Conservation (phyloP, 768 basidiomycete genomes). For the Pleurotus giganteus region DNA sequence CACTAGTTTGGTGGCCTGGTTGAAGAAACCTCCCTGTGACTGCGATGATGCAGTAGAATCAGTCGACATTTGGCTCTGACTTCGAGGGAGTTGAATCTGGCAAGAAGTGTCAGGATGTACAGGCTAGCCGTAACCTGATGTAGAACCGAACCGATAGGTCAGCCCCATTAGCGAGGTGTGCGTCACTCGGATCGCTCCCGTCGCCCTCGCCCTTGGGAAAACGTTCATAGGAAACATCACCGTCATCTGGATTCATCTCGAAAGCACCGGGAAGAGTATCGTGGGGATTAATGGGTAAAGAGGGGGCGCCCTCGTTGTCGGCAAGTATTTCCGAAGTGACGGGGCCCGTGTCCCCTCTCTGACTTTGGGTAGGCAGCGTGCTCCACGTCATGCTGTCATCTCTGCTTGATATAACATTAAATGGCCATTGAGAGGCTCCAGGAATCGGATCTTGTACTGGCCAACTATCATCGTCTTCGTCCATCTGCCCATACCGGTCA, state of each 20-base stretch:
- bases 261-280: constrained; percentile 26
- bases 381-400: constrained; percentile 82
- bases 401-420: constrained; percentile 44
- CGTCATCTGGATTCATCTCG: constrained; percentile 36
- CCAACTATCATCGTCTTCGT: constrained; percentile 77
- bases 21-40: constrained; percentile 61
- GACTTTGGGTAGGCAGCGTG: constrained; percentile 60
- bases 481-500: constrained; percentile 28
- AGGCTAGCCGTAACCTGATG: neutral
- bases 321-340: constrained; percentile 10
- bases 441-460: constrained; percentile 65
- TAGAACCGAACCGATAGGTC: neutral
- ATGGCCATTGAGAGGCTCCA: constrained; percentile 59
- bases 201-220: constrained; percentile 33
- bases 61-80: constrained; percentile 56
- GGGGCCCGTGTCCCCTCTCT: constrained; percentile 38
- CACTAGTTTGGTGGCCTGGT: constrained; percentile 68
- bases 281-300: constrained; percentile 11
- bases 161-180: neutral
- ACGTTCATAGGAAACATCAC: no score
- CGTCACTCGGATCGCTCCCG: constrained; percentile 31
- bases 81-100: constrained; percentile 30
- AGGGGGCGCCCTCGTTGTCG: constrained; percentile 16
- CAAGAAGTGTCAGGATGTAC: constrained; percentile 11
- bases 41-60: constrained; percentile 44